A percentile compares a stretch with the other conserved stretches of the same genome.
Conservation (phyloP, 768 basidiomycete species). For the Tricholoma hemisulphureum region DNA sequence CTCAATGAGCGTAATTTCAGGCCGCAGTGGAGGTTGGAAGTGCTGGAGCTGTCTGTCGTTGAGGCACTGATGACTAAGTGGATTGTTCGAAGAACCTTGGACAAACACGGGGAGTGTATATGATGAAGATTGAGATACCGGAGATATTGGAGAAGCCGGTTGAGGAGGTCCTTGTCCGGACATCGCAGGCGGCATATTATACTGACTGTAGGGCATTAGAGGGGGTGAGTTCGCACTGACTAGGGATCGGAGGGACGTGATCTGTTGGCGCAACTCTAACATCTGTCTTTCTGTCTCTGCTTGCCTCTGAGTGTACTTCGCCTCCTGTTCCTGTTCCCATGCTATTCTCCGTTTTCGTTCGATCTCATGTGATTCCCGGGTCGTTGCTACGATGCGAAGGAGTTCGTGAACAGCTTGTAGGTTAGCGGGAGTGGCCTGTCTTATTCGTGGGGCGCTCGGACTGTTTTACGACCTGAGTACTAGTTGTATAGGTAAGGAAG, state of each 20-base stretch:
- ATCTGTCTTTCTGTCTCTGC: slow-evolving; percentile 60
- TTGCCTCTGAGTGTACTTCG: slow-evolving; percentile 50
- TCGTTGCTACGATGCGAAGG: slow-evolving; percentile 53
- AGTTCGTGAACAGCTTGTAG: slow-evolving; percentile 57
- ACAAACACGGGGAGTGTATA: slow-evolving; percentile 33
- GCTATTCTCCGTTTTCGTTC: slow-evolving; percentile 57
- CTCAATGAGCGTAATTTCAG: slow-evolving; percentile 11
- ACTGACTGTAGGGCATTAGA: slow-evolving; percentile 27
- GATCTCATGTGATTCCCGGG: slow-evolving; percentile 57
- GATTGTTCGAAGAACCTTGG: slow-evolving; percentile 37
- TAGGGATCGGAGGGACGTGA: slow-evolving; percentile 43
- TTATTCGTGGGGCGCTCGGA: slow-evolving; percentile 16
- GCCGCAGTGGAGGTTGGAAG: slow-evolving; percentile 11
- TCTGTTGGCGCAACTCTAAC: slow-evolving; percentile 52
- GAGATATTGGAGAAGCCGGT: slow-evolving; percentile 38
- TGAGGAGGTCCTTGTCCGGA: slow-evolving; percentile 27
- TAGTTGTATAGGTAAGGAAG: background rate
- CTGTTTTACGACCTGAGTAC: slow-evolving; percentile 6
- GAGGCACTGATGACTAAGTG: slow-evolving; percentile 16
- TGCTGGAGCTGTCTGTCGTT: slow-evolving; percentile 10
- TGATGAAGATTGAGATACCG: slow-evolving; percentile 32
- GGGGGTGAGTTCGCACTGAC: slow-evolving; percentile 27
- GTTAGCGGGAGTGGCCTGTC: slow-evolving; percentile 34
- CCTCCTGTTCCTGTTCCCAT: slow-evolving; percentile 75
- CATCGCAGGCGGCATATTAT: slow-evolving; percentile 28